A percentile compares a stretch with the other conserved stretches of the same genome.
phyloP scores from a whole-genome alignment of 768 basidiomycete species.

The Tricholoma bakamatsutake region DNA sequence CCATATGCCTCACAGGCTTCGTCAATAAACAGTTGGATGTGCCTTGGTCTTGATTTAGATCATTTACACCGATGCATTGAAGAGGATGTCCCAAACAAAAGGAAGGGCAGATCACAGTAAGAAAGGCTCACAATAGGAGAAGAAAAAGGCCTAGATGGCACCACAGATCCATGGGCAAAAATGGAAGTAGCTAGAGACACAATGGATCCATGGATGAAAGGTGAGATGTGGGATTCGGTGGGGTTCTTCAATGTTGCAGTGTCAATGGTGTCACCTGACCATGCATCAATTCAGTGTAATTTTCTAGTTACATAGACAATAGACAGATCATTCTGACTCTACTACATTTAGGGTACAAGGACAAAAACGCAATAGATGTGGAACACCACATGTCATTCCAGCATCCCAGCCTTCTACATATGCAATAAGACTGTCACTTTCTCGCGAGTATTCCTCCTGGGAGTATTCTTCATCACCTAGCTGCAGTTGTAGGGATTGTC shows the following conservation, averaged over 20 bases:
- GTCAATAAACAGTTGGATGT: background rate
- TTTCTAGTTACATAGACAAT: background rate
- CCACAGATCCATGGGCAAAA: background rate
- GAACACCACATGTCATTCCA: background rate
- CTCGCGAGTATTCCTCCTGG: background rate
- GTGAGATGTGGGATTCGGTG: background rate
- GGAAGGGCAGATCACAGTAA: background rate
- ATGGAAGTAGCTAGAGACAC: background rate
- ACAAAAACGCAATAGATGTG: background rate
- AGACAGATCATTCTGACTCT: background rate
- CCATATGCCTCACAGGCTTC: background rate
- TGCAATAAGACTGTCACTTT: background rate
- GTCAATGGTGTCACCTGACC: background rate
- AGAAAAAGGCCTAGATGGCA: background rate
- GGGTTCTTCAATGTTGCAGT: background rate
- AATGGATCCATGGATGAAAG: background rate
- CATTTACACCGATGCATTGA: background rate
- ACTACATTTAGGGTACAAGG: background rate
- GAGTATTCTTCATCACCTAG: background rate
- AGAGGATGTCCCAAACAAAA: background rate
- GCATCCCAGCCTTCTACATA: background rate
- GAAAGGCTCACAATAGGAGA: background rate
- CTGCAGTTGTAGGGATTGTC: background rate
- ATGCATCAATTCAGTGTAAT: background rate
- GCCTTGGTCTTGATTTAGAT: background rate